Percentiles rank a stretch among this genome's conserved stretches.
phyloP scores from a whole-genome alignment of 305 asterid genomes.

The Caryopteris hybrid region DNA sequence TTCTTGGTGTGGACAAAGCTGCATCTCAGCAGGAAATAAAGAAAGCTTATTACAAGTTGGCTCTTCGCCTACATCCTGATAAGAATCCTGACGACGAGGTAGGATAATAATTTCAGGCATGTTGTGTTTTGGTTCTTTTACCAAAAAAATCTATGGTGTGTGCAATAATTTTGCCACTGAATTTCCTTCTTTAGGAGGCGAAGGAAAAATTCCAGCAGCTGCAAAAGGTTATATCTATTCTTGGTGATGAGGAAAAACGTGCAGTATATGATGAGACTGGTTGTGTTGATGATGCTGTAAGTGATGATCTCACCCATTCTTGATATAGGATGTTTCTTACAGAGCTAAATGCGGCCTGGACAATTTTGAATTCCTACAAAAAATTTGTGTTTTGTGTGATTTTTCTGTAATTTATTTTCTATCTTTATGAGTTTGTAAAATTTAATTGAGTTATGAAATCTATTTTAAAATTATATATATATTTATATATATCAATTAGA shows the following conservation, averaged over 20 bases:
- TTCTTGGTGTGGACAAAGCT: conserved; percentile 72
- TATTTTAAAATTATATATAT: not conserved
- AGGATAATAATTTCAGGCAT: not conserved
- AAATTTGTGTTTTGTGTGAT: not conserved
- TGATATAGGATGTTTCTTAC: not conserved
- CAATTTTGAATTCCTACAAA: not conserved
- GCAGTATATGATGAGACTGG: conserved; percentile 96
- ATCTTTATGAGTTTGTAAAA: too few species aligned
- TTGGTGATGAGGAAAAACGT: conserved; percentile 91
- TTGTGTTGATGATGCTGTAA: conserved; percentile 89
- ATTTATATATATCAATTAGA: not conserved
- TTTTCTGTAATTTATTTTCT: not conserved
- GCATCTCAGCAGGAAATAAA: conserved; percentile 83
- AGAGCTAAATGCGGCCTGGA: not conserved
- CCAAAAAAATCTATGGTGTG: not conserved
- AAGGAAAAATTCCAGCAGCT: conserved; percentile 94
- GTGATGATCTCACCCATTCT: conserved; percentile 26
- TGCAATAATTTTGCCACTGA: not conserved
- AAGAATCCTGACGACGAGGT: conserved; percentile 91
- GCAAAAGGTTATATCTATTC: conserved; percentile 86
- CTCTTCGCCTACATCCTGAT: conserved; percentile 85
- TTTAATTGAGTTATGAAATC: not conserved
- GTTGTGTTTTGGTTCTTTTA: conserved; percentile 3
- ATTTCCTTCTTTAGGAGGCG: conserved; percentile 53
- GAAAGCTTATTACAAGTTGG: conserved; percentile 84